Conservation (phyloP, 495 filamentous ascomycete genomes). For the Podospora pseudocomata region DNA sequence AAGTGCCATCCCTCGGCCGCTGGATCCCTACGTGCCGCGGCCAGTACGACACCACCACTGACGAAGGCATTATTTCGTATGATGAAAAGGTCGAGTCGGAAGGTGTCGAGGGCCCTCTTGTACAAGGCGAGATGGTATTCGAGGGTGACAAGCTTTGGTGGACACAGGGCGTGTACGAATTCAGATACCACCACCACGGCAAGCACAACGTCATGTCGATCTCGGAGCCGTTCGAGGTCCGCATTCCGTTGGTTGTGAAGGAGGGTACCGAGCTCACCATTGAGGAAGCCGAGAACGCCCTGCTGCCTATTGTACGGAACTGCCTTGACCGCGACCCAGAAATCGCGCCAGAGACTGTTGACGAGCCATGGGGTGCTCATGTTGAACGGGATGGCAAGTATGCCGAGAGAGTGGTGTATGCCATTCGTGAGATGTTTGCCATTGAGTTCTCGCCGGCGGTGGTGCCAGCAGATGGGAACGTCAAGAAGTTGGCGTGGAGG, state of each 20-base stretch:
- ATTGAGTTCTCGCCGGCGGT: conserved; percentile 93
- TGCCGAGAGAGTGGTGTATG: conserved; percentile 84
- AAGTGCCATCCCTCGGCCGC: conserved; percentile 79
- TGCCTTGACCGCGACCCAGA: conserved; percentile 92
- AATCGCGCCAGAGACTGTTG: conserved; percentile 74
- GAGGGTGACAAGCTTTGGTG: conserved; percentile 94
- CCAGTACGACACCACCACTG: conserved; percentile 70
- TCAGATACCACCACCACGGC: conserved; percentile 93
- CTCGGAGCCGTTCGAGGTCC: conserved; percentile 87
- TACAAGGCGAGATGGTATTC: conserved; percentile 80
- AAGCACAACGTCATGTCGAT: conserved; percentile 96
- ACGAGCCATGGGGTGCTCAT: conserved; percentile 77
- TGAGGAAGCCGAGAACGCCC: conserved; percentile 61
- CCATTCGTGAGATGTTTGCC: conserved; percentile 95
- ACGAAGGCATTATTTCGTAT: conserved; percentile 72
- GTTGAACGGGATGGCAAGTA: conserved; percentile 86
- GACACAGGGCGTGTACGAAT: conserved; percentile 92
- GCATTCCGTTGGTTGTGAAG: conserved; percentile 71
- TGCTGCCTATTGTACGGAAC: conserved; percentile 79
- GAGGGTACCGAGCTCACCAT: conserved; percentile 55
- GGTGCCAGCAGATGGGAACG: conserved; percentile 87
- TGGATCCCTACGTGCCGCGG: conserved; percentile 81
- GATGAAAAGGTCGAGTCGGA: conserved; percentile 52
- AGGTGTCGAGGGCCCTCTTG: conserved; percentile 47
- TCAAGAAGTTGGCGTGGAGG: conserved; percentile 88